phyloP scores from a whole-genome alignment of 2,329 filamentous ascomycete species.

The Thielaviopsis punctulata region DNA sequence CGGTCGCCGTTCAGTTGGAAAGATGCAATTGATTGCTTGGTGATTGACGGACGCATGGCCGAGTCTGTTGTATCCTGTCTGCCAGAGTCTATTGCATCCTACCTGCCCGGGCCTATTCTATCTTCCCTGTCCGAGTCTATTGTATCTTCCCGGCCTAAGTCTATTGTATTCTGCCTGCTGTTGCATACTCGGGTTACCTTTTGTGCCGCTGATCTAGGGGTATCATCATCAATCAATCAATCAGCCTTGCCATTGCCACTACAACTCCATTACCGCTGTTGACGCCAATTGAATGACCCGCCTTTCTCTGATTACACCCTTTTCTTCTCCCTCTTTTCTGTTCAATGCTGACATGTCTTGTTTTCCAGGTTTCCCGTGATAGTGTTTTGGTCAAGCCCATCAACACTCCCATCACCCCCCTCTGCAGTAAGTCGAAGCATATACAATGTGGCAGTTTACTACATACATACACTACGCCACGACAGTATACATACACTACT shows the following conservation, averaged over 20 bases:
- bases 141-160: too few relatives aligned
- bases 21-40: too few relatives aligned
- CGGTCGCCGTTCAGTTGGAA: too few relatives aligned
- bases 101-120: too few relatives aligned
- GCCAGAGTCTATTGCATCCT: too few relatives aligned
- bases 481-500: too few relatives aligned
- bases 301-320: not conserved
- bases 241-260: not conserved
- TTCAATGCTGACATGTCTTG: too few relatives aligned
- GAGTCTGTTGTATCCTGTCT: too few relatives aligned
- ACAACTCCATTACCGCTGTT: too few relatives aligned
- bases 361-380: conserved; percentile 69
- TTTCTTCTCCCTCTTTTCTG: not conserved
- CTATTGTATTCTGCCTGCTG: not conserved
- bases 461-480: too few relatives aligned
- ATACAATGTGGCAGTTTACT: not conserved
- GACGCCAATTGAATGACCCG: not conserved
- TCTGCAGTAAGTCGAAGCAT: conserved; percentile 68
- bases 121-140: too few relatives aligned
- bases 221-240: not conserved
- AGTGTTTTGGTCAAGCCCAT: conserved; percentile 95
- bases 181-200: not conserved
- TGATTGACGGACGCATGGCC: too few relatives aligned
- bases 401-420: conserved; percentile 94
- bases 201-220: not conserved